These are phyloP conservation scores for Rhododendron ferrugineum DNA, from an alignment of 148 eudicot species.

Conservation along the genomic window DNA sequence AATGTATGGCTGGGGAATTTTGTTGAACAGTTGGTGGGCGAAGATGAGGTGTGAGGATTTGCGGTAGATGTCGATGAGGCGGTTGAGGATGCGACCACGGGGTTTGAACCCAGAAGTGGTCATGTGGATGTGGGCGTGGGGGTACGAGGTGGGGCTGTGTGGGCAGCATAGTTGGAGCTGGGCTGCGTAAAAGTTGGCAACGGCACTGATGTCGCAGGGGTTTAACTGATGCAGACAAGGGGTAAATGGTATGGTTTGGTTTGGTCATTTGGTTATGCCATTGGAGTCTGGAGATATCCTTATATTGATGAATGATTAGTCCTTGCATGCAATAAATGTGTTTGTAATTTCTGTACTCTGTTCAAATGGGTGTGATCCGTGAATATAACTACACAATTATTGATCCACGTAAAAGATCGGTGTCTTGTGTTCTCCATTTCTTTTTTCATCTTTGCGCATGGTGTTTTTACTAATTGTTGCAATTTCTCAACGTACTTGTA, in stretches of 20 bases:
- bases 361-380: too few relatives aligned
- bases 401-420: too few relatives aligned
- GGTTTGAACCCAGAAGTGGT: constrained; percentile 61
- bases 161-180: constrained; percentile 54
- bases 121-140: constrained; percentile 55
- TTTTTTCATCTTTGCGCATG: too few relatives aligned
- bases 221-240: neutral
- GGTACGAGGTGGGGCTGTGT: constrained; percentile 29
- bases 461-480: too few relatives aligned
- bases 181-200: constrained; percentile 54
- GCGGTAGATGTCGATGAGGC: constrained; percentile 40
- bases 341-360: too few relatives aligned
- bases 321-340: too few relatives aligned
- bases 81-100: constrained; percentile 49
- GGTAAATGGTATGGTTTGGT: constrained; percentile 1
- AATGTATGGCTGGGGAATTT: constrained; percentile 45
- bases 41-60: constrained; percentile 29
- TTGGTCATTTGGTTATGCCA: neutral
- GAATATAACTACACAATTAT: too few relatives aligned
- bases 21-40: constrained; percentile 57
- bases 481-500: too few relatives aligned
- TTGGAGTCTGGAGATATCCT: too few relatives aligned
- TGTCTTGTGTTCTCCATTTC: too few relatives aligned
- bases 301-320: too few relatives aligned
- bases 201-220: constrained; percentile 28